These are phyloP conservation scores for Xylariaceae sp. DNA, from an alignment of 2,329 filamentous ascomycete species.

Conservation along the genomic window DNA sequence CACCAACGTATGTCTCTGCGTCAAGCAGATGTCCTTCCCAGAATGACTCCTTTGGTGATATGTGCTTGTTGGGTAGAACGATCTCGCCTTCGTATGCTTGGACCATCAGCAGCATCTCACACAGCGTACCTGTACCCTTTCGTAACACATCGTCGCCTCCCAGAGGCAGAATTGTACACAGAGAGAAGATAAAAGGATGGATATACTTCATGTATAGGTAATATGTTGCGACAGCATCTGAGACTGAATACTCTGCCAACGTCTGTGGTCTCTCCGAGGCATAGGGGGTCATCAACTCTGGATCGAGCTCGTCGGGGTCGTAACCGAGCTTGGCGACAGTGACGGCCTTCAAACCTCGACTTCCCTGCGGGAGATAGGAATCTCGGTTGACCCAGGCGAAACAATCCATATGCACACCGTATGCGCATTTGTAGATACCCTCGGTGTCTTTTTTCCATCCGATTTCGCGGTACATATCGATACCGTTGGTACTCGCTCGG, in stretches of 20 bases:
- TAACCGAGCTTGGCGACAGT: conserved; percentile 97
- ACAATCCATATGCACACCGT: conserved; percentile 98
- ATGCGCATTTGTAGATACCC: conserved; percentile 92
- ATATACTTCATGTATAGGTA: conserved; percentile 99
- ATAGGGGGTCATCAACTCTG: conserved; percentile 92
- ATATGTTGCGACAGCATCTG: conserved; percentile 96
- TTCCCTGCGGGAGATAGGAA: conserved; percentile 94
- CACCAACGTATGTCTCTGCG: conserved; percentile 95
- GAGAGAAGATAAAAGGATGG: conserved; percentile 98
- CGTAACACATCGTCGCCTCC: conserved; percentile 87
- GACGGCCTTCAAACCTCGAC: conserved; percentile 93
- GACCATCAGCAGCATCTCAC: conserved; percentile 99
- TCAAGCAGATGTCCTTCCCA: conserved; percentile 96
- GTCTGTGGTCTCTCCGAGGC: conserved; percentile 88
- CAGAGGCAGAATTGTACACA: conserved; percentile 92
- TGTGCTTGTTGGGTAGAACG: conserved; percentile 92
- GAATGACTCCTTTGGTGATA: conserved; percentile 84
- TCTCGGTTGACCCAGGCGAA: conserved; percentile 99
- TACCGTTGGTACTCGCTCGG: conserved; percentile 85
- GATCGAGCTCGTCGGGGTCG: conserved; percentile 95
- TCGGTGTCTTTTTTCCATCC: conserved; percentile 93
- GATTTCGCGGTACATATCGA: conserved; percentile 99
- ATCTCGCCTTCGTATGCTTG: conserved; percentile 92
- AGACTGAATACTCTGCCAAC: conserved; percentile 95
- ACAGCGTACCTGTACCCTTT: conserved; percentile 97